Evolutionary conservation across 2,329 filamentous ascomycete species (phyloP).

Genomic region (Nannizzia gypsea): DNA sequence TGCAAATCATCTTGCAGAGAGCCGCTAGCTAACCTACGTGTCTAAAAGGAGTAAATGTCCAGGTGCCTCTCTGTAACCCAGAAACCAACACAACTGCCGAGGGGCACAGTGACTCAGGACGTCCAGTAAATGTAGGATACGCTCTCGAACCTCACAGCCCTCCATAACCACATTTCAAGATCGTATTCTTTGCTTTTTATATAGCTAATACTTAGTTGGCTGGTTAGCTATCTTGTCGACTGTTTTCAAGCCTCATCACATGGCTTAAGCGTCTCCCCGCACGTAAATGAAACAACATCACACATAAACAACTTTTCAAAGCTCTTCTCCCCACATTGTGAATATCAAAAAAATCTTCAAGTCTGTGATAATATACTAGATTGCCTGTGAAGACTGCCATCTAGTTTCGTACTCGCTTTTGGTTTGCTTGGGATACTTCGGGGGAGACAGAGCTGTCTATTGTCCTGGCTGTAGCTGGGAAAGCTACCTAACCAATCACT

Average conservation of each 20-base stretch:
- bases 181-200: neutral
- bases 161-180: no score
- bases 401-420: neutral
- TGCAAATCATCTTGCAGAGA: neutral
- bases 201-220: no score
- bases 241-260: constrained; percentile 1
- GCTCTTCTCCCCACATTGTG: neutral
- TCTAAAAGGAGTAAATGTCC: neutral
- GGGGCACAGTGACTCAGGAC: neutral
- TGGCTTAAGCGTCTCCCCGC: neutral
- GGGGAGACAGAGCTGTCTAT: neutral
- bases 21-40: neutral
- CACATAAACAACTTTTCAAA: no score
- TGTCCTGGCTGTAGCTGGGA: neutral
- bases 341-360: neutral
- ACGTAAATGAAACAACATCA: neutral
- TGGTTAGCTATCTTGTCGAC: neutral
- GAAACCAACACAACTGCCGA: no score
- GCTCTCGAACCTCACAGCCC: no score
- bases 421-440: neutral
- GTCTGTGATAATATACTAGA: neutral
- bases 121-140: no score
- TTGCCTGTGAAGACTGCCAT: neutral
- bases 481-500: neutral
- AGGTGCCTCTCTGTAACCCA: neutral